phyloP scores from a whole-genome alignment of 805 yeast species.

The Schwanniomyces occidentalis region DNA sequence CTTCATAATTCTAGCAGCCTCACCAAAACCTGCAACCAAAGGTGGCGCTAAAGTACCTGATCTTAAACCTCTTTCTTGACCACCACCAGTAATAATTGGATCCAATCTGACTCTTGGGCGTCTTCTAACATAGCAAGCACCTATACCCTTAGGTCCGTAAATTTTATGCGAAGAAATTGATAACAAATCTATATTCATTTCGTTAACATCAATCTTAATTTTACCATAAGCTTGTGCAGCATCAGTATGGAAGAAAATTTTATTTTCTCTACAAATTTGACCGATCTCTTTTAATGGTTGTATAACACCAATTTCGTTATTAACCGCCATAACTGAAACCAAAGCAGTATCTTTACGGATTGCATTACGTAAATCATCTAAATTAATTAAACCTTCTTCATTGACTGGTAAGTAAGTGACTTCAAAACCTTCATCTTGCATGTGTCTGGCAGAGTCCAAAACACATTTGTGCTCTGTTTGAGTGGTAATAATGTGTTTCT shows the following conservation, averaged over 20 bases:
- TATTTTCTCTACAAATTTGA: slow-evolving; percentile 75
- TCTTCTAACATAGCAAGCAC: slow-evolving; percentile 93
- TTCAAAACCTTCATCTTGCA: slow-evolving; percentile 96
- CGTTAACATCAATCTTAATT: slow-evolving; percentile 88
- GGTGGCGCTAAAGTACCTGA: slow-evolving; percentile 99
- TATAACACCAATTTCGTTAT: slow-evolving; percentile 96
- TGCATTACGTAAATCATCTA: slow-evolving; percentile 76
- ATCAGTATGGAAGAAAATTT: slow-evolving; percentile 96
- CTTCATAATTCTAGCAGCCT: slow-evolving; percentile 84
- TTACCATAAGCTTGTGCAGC: slow-evolving; percentile 98
- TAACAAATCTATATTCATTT: slow-evolving; percentile 87
- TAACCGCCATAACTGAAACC: slow-evolving; percentile 95
- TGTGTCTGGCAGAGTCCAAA: slow-evolving; percentile 90
- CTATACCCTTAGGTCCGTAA: slow-evolving; percentile 97
- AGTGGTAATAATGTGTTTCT: slow-evolving; percentile 91
- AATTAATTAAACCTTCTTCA: slow-evolving; percentile 73
- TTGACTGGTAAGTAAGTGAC: slow-evolving; percentile 89
- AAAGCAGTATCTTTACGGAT: slow-evolving; percentile 89
- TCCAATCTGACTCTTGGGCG: slow-evolving; percentile 97
- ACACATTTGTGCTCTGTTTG: slow-evolving; percentile 99
- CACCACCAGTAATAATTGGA: slow-evolving; percentile 95
- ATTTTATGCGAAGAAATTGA: slow-evolving; percentile 95
- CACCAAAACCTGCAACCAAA: slow-evolving; percentile 92
- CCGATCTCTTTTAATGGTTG: slow-evolving; percentile 97
- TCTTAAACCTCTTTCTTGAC: slow-evolving; percentile 97